Percentiles rank a stretch among this genome's conserved stretches.
Conservation (phyloP, 208 protist genomes). For the Angomonas ambiguus region DNA sequence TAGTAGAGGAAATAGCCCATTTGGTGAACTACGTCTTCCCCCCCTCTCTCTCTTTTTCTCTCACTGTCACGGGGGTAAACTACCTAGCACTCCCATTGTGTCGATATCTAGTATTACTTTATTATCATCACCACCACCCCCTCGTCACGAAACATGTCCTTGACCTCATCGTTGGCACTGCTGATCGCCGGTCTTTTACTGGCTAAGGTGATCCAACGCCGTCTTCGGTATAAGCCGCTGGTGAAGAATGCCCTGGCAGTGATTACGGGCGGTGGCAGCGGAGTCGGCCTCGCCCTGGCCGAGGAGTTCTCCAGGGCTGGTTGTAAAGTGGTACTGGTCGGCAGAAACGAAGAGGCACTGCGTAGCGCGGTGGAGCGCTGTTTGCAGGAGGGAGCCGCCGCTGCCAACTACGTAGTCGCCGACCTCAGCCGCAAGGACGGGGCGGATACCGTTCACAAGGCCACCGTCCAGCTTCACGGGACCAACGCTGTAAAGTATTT, state of each 20-base stretch:
- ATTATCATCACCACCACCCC: no score
- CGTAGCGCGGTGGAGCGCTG: slow-evolving; percentile 30
- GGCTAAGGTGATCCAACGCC: slow-evolving; percentile 14
- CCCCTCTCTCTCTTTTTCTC: slow-evolving; percentile 15
- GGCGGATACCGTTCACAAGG: slow-evolving; percentile 23
- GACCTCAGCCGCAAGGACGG: slow-evolving; percentile 56
- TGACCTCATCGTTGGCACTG: slow-evolving; percentile 21
- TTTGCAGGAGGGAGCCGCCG: slow-evolving; percentile 35
- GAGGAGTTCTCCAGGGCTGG: slow-evolving; percentile 38
- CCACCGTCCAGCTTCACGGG: slow-evolving; percentile 20
- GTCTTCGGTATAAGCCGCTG: slow-evolving; percentile 16
- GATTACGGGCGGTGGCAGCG: slow-evolving; percentile 71
- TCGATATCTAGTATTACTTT: no score
- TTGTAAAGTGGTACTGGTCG: slow-evolving; percentile 70
- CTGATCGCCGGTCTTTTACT: slow-evolving; percentile 17
- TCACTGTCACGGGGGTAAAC: slow-evolving; percentile 1
- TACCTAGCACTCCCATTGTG: no score
- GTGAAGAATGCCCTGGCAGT: slow-evolving; percentile 51
- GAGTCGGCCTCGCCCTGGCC: slow-evolving; percentile 69
- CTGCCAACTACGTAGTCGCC: slow-evolving; percentile 42
- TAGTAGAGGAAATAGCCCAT: no score
- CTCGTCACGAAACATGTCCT: no score
- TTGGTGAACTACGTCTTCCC: slow-evolving; percentile 1
- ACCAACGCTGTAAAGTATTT: slow-evolving; percentile 48
- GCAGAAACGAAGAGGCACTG: slow-evolving; percentile 48